Conservation (phyloP, 2,329 filamentous ascomycete genomes). For the Plenodomus biglobosus region DNA sequence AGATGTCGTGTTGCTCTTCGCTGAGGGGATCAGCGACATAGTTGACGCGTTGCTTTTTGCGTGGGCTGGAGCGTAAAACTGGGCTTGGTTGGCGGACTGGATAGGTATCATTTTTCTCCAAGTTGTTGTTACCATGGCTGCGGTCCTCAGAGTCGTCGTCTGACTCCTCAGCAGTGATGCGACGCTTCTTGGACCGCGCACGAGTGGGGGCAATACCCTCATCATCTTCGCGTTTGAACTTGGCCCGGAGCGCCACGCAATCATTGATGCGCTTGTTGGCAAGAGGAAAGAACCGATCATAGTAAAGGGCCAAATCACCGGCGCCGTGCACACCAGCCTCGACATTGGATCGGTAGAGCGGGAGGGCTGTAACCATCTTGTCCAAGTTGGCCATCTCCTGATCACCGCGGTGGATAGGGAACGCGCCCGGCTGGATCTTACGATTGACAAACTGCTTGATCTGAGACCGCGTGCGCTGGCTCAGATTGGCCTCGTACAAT, state of each 20-base stretch:
- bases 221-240: slow-evolving; percentile 6
- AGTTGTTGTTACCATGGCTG: neutral
- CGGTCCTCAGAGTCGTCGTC: neutral
- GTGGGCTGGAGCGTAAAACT: slow-evolving; percentile 4
- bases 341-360: slow-evolving; percentile 2
- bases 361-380: slow-evolving; percentile 18
- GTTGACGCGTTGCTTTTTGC: slow-evolving; percentile 16
- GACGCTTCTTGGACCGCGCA: neutral
- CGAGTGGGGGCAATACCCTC: neutral
- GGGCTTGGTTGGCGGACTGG: neutral
- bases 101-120: neutral
- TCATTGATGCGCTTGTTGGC: slow-evolving; percentile 15
- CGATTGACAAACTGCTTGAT: slow-evolving; percentile 33
- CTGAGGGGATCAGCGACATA: slow-evolving; percentile 8
- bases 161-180: neutral
- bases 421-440: slow-evolving; percentile 21
- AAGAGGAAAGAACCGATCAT: slow-evolving; percentile 12
- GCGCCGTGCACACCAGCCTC: slow-evolving; percentile 6
- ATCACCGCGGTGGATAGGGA: slow-evolving; percentile 35
- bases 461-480: slow-evolving; percentile 32
- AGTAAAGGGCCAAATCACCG: slow-evolving; percentile 16
- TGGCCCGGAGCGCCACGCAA: slow-evolving; percentile 2
- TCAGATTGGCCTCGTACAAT: slow-evolving; percentile 27
- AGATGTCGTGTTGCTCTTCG: neutral
- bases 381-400: slow-evolving; percentile 27